Conservation (phyloP, 768 basidiomycete species). For the Mycena rebaudengoi region DNA sequence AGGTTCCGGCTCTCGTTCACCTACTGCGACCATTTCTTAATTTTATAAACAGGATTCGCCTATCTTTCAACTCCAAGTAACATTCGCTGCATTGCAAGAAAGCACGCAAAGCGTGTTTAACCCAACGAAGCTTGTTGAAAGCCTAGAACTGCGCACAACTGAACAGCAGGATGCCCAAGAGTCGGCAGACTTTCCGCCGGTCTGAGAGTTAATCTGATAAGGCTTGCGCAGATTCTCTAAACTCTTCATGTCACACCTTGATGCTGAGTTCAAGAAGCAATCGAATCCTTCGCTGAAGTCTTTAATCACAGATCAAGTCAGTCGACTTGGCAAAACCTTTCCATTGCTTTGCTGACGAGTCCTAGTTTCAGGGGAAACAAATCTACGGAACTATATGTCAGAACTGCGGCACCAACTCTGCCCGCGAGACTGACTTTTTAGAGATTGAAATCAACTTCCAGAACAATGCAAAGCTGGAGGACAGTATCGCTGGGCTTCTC, state of each 20-base stretch:
- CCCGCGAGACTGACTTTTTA: conserved; percentile 76
- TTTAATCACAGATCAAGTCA: conserved; percentile 78
- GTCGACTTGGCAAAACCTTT: not conserved
- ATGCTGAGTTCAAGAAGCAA: conserved; percentile 89
- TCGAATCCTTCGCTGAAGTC: conserved; percentile 65
- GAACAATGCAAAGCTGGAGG: conserved; percentile 79
- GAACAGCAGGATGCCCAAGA: conserved; percentile 99
- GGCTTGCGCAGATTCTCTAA: conserved; percentile 80
- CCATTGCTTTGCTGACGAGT: not conserved
- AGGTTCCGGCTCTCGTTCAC: conserved; percentile 33
- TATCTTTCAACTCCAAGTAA: conserved; percentile 79
- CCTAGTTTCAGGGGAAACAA: conserved; percentile 87
- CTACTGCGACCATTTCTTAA: not conserved
- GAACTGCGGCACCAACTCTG: conserved; percentile 72
- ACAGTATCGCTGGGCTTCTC: conserved; percentile 71
- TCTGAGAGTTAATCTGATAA: conserved; percentile 7
- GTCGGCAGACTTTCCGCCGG: conserved; percentile 50
- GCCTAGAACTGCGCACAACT: conserved; percentile 77
- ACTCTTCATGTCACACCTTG: conserved; percentile 90
- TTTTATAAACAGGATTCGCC: conserved; percentile 69
- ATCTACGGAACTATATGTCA: conserved; percentile 84
- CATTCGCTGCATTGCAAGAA: conserved; percentile 87
- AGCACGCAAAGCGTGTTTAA: conserved; percentile 78
- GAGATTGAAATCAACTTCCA: conserved; percentile 90
- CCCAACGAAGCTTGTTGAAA: conserved; percentile 85